phyloP scores from a whole-genome alignment of 331 rosid species.

The Rosa hybrid region DNA sequence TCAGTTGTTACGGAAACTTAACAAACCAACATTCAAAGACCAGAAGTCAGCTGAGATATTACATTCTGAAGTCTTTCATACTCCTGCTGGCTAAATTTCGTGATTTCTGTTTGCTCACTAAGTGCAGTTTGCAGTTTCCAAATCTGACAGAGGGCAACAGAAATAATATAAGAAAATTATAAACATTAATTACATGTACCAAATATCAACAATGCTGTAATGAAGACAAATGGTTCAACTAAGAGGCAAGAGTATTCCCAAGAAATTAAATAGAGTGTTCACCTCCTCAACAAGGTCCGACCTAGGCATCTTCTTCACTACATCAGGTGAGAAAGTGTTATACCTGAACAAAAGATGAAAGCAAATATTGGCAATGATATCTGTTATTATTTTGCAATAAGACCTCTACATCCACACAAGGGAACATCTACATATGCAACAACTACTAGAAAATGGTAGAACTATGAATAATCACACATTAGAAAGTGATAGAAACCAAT shows the following conservation, averaged over 20 bases:
- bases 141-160: slow-evolving; percentile 46
- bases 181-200: background rate
- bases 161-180: background rate
- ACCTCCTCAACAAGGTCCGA: slow-evolving; percentile 58
- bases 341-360: slow-evolving; percentile 36
- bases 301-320: slow-evolving; percentile 58
- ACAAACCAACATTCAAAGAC: slow-evolving; percentile 6
- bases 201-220: background rate
- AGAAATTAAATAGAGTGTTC: background rate
- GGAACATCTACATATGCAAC: background rate
- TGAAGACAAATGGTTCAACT: slow-evolving; percentile 2
- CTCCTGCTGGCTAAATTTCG: slow-evolving; percentile 71
- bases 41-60: slow-evolving; percentile 24
- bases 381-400: slow-evolving; percentile 3
- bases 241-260: background rate
- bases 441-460: background rate
- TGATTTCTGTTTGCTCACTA: slow-evolving; percentile 80
- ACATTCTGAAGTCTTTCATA: slow-evolving; percentile 83
- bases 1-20: background rate
- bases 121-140: slow-evolving; percentile 91
- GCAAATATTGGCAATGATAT: background rate
- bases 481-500: background rate
- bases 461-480: background rate
- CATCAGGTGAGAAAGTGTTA: slow-evolving; percentile 55
- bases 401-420: background rate